Evolutionary conservation across 225 moss, liverwort and hornwort species (phyloP), one percentile per base, ranked within the genome.

Genomic region (Pleurozium schreberi): DNA sequence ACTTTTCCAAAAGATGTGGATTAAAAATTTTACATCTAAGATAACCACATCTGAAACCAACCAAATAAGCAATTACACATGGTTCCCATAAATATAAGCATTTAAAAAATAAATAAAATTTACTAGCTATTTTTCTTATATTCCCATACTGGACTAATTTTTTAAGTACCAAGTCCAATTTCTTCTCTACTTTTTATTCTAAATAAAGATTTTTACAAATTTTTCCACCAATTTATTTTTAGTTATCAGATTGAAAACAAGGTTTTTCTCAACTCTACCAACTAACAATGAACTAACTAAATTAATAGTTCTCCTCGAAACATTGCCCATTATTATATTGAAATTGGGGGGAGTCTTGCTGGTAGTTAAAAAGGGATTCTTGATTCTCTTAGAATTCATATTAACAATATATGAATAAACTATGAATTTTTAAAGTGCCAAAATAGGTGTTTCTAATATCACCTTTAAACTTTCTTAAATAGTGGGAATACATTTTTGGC

Each of bases 271-370:
- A 52, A 52, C 12, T 52, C 14, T 52, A 52, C 52, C 14, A 13
- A 13, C 52, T 52, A 52, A 52, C 52, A 52, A 11, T 52, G n/a
- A n/a, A n/a, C n/a, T n/a, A n/a, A n/a, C n/a, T n/a, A n/a, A n/a
- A n/a, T n/a, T n/a, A n/a, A n/a, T n/a, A n/a, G n/a, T n/a, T n/a
- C n/a, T n/a, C n/a, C n/a, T n/a, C n/a, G n/a, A 52, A 52, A 52
- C 52, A 52, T 53, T 53, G 16, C 2, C 43, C 10, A 43, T 71
- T 71, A 16, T 27, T 16, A 27, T 10, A 43, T 16, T 71, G 11
- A 43, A 43, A n/a, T n/a, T n/a, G n/a, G n/a, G 8, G 0, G 1
- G 6, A 8, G 0, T 45, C 3, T 73, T 73, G 4, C 10, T 28
- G 28, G 17, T 43, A 45, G 17, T 71, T 28, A 43, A 43, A 27